Base-by-base conservation (phyloP, 2,329 filamentous ascomycete species). In the Aspergillus sp. region DNA sequence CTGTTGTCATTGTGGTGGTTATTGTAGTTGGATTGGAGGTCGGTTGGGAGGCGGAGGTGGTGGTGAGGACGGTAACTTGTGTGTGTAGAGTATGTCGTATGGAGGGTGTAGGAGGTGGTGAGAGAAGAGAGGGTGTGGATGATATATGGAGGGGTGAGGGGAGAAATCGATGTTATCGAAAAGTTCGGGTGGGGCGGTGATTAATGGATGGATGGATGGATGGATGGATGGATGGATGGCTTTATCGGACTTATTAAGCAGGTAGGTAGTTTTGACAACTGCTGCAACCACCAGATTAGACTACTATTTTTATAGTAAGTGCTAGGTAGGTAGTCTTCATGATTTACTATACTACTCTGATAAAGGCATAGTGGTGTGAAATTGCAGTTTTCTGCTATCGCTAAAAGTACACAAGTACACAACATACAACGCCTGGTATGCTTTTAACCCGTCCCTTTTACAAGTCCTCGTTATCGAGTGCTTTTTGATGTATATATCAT, bases 401-500 rank as follows among this genome's bases (percentile, higher is more conserved):
- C 23, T 55, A 47, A 47, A 45, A 39, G 32, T n/a, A 39, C 32
- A 45, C 53, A 30, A 45, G 30, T 13, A 45, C 19, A 45, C 13
- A 21, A 45, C 19, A 45, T 23, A 21, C 17, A 55, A 55, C 53
- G 53, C 53, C 53, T 43, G 53, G 53, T 55, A 55, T 55, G 53
- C 53, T 43, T 45, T 39, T 39, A 39, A 51, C 48, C 32, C 32
- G 28, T 58, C 30, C 54, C 57, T 60, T 61, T 65, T 58, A 23
- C 25, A 36, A 36, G 32, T 36, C 32, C 32, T 36, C 32, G 4
- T 12, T 36, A 13, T 36, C 12, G 32, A 36, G 32, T 36, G 10
- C 12, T 36, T 36, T 36, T 45, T 13, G 12, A 21, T 45, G 9
- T 45, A 15, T 21, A 45, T n/a, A 9, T 50, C 25, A 41, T 21